These are phyloP conservation scores for Picea abies DNA, from an alignment of 83 land plant genomes.

Conservation along the genomic window DNA sequence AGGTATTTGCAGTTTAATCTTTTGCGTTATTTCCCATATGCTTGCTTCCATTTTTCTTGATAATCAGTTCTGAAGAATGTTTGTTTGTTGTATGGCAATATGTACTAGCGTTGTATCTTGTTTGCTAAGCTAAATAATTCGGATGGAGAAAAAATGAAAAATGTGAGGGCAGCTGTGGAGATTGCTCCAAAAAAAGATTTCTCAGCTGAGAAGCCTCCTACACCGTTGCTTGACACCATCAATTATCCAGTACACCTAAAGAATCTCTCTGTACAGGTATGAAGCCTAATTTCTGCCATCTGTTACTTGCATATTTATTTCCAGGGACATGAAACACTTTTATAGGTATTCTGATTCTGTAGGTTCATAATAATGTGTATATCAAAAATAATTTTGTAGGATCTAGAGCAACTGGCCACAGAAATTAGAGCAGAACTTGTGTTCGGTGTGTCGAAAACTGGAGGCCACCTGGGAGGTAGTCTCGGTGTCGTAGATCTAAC, in stretches of 20 bases:
- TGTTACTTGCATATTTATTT: not conserved
- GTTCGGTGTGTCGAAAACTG: slow-evolving; percentile 70
- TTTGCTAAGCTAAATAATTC: not conserved
- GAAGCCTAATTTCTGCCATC: not conserved
- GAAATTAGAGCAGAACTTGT: slow-evolving; percentile 71
- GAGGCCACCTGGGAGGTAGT: slow-evolving; percentile 77
- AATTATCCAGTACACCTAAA: slow-evolving; percentile 34
- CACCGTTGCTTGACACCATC: slow-evolving; percentile 30
- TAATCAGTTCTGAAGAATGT: too few species aligned
- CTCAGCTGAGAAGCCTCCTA: slow-evolving; percentile 29
- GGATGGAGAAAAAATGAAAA: not conserved
- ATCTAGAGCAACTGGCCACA: slow-evolving; percentile 66
- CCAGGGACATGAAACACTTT: not conserved
- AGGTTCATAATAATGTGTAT: not conserved
- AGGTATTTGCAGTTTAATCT: too few species aligned
- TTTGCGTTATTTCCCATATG: too few species aligned
- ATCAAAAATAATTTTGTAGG: slow-evolving; percentile 27
- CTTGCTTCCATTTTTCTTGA: too few species aligned
- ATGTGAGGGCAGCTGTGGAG: not conserved
- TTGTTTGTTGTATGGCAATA: too few species aligned
- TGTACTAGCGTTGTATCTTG: not conserved
- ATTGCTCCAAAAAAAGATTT: slow-evolving; percentile 1
- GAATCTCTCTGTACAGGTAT: slow-evolving; percentile 29
- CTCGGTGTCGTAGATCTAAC: slow-evolving; percentile 80
- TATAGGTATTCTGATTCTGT: not conserved